Conservation (phyloP, 2,329 filamentous ascomycete species). For the Penicillium vulpinum region DNA sequence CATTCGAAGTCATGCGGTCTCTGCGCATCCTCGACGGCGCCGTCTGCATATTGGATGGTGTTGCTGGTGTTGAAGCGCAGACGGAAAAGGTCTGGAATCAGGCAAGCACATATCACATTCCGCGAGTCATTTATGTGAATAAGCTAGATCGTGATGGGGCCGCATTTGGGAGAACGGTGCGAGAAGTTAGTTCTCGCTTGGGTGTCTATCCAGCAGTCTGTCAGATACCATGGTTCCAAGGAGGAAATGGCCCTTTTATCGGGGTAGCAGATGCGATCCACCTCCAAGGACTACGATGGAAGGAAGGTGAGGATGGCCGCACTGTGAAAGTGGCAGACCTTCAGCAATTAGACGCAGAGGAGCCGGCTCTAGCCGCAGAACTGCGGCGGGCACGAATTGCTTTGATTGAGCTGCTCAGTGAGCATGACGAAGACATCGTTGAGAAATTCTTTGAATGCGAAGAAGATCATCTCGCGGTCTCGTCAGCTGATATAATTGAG, state of each 20-base stretch:
- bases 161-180: constrained; percentile 78
- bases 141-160: constrained; percentile 83
- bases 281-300: constrained; percentile 73
- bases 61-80: constrained; percentile 93
- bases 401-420: constrained; percentile 80
- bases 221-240: constrained; percentile 91
- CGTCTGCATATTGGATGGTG: constrained; percentile 88
- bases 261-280: constrained; percentile 84
- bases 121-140: constrained; percentile 78
- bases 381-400: constrained; percentile 72
- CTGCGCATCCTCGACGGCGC: constrained; percentile 84
- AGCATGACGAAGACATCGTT: constrained; percentile 83
- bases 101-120: constrained; percentile 80
- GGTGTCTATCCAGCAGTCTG: constrained; percentile 86
- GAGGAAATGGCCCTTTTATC: constrained; percentile 68
- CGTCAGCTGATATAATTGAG: constrained; percentile 65
- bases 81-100: constrained; percentile 96
- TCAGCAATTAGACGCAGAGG: constrained; percentile 52
- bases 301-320: constrained; percentile 65
- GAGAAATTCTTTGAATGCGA: constrained; percentile 79
- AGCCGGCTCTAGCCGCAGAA: constrained; percentile 60
- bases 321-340: constrained; percentile 58
- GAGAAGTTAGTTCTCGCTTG: constrained; percentile 77
- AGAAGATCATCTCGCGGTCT: constrained; percentile 69
- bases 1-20: constrained; percentile 92